phyloP scores from a whole-genome alignment of 2,329 filamentous ascomycete species.

The Stagonosporopsis chrysanthemi region DNA sequence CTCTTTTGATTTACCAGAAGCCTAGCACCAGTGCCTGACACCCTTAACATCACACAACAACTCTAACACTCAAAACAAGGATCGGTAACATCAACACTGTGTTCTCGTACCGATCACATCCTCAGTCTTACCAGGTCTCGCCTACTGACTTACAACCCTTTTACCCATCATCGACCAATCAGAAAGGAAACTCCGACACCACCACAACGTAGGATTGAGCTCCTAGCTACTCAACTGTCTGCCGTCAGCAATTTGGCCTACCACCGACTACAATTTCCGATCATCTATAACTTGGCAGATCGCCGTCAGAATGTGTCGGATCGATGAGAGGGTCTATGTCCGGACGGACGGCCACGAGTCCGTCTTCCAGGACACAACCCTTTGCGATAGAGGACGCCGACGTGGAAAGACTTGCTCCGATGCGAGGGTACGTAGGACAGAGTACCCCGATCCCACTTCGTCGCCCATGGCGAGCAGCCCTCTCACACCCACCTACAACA shows the following conservation, averaged over 20 bases:
- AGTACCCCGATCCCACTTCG: slow-evolving; percentile 41
- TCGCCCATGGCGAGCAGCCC: slow-evolving; percentile 42
- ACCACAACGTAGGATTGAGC: not conserved
- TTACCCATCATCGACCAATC: not conserved
- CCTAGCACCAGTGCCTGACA: slow-evolving; percentile 15
- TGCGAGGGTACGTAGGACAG: slow-evolving; percentile 30
- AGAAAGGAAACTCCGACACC: not conserved
- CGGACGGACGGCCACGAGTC: slow-evolving; percentile 33
- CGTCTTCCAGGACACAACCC: slow-evolving; percentile 33
- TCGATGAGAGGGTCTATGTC: slow-evolving; percentile 43
- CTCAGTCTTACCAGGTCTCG: not conserved
- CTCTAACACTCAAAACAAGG: not conserved
- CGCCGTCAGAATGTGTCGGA: slow-evolving; percentile 40
- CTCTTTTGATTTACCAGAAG: slow-evolving; percentile 23
- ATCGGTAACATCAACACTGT: not conserved
- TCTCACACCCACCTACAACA: slow-evolving; percentile 40
- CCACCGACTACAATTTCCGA: not conserved
- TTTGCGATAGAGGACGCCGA: slow-evolving; percentile 35
- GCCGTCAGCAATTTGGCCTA: not conserved
- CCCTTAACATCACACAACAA: slow-evolving; percentile 13
- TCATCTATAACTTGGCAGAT: not conserved
- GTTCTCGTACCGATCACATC: slow-evolving; percentile 7
- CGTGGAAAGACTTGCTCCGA: slow-evolving; percentile 35
- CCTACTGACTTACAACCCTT: not conserved
- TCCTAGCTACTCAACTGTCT: not conserved